Conservation (phyloP, 2,329 filamentous ascomycete genomes). For the Ilyonectria mors-panacis region DNA sequence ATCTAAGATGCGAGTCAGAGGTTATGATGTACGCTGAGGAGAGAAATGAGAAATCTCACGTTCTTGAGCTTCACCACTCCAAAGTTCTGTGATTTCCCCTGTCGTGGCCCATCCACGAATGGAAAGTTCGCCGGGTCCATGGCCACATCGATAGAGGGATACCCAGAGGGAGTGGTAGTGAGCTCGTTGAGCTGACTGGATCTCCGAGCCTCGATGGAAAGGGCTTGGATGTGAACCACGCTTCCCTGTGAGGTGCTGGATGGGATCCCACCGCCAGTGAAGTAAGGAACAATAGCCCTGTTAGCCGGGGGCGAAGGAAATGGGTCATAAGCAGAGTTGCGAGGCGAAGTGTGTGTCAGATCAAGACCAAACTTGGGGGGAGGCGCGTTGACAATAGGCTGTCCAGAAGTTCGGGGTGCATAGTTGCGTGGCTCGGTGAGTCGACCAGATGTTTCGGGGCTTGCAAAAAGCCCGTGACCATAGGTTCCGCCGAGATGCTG, state of each 20-base stretch:
- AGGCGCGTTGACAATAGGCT: constrained; percentile 46
- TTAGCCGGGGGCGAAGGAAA: constrained; percentile 30
- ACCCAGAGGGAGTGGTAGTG: constrained; percentile 50
- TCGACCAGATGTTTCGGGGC: constrained; percentile 36
- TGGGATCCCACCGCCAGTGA: neutral
- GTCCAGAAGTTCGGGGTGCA: constrained; percentile 53
- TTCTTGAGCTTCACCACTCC: constrained; percentile 68
- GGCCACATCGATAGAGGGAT: constrained; percentile 54
- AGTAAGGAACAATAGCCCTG: constrained; percentile 3
- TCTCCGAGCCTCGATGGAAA: constrained; percentile 43
- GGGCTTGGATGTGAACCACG: neutral
- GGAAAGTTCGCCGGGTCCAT: constrained; percentile 61
- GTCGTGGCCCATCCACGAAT: constrained; percentile 59
- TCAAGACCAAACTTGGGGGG: constrained; percentile 58
- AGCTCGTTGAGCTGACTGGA: constrained; percentile 58
- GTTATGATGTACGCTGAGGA: neutral
- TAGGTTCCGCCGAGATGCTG: constrained; percentile 24
- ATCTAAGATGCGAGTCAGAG: constrained; percentile 59
- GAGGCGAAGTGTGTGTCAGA: constrained; percentile 24
- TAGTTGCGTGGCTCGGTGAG: constrained; percentile 61
- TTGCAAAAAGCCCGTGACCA: constrained; percentile 18
- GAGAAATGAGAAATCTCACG: constrained; percentile 53
- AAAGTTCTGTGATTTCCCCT: constrained; percentile 48
- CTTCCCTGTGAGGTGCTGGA: neutral
- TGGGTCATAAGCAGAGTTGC: constrained; percentile 31